Conservation (phyloP, 805 yeast species). For the Candida rishiriensis region DNA sequence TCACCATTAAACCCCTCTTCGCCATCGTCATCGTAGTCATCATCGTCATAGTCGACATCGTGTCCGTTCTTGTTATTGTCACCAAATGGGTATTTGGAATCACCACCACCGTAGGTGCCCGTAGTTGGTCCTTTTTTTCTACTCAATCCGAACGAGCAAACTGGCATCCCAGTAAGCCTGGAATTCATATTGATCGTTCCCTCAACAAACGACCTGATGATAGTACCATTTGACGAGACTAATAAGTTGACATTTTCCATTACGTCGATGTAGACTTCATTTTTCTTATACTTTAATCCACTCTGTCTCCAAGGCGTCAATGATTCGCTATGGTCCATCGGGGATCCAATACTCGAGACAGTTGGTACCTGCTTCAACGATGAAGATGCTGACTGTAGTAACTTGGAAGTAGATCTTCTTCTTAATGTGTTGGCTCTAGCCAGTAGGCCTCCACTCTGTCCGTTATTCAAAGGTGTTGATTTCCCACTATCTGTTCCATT, state of each 20-base stretch:
- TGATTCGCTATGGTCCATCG: conserved; percentile 6
- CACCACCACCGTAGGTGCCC: neutral
- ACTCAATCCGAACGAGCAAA: conserved; percentile 74
- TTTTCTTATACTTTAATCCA: conserved; percentile 73
- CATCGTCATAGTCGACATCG: neutral
- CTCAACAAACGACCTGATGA: conserved; percentile 66
- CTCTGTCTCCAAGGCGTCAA: conserved; percentile 62
- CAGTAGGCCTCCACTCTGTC: conserved; percentile 10
- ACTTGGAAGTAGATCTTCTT: conserved; percentile 13
- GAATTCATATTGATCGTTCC: conserved; percentile 71
- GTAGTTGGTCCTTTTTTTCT: neutral
- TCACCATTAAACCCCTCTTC: conserved; percentile 1
- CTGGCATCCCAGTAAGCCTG: conserved; percentile 76
- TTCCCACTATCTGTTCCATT: neutral
- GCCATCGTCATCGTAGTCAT: conserved; percentile 31
- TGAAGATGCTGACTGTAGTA: neutral
- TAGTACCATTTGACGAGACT: conserved; percentile 58
- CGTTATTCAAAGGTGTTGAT: conserved; percentile 3
- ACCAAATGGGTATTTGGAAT: neutral
- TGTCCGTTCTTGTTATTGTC: too few relatives aligned
- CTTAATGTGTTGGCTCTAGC: conserved; percentile 19
- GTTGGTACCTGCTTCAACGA: conserved; percentile 1
- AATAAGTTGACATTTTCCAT: conserved; percentile 70
- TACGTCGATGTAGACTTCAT: conserved; percentile 74
- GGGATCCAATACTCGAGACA: conserved; percentile 3